Evolutionary conservation across 805 yeast species (phyloP), one percentile per base, ranked within the genome.

Genomic region (Wickerhamomyces ciferrii): DNA sequence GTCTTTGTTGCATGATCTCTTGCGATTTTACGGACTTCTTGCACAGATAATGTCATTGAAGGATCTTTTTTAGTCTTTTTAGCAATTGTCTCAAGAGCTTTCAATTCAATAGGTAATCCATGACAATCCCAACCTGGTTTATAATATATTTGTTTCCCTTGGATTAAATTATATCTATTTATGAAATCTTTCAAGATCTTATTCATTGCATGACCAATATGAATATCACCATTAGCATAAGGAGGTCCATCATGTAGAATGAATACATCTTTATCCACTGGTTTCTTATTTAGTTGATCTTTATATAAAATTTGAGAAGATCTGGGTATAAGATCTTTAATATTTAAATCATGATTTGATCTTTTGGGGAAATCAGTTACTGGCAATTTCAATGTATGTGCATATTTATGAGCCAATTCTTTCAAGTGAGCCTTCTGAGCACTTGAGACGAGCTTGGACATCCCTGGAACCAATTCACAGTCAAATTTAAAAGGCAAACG

Each of bases 111-210:
- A 1, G 99, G 99, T 35, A 94, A 70, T 0, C 99, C 99, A 68
- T 94, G 99, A 60, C 99, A 94, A 63, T 94, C 99, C 98, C 99
- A 94, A 0, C 99, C 99, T 0, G 98, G 97, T 38, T 75, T 74
- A 58, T 87, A 94, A 44, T 75, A 72, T 4, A 94, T 80, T 42
- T 74, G 72, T 49, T 80, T 74, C 15, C 89, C 87, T 35, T 71
- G 64, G 19, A 83, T 61, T 23, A 91, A 67, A 58, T 88, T 81
- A 54, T 70, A 83, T 43, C 99, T 71, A 51, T 79, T 78, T 40
- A 92, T 79, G 41, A 94, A 81, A 64, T 94, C 99, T 63, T 94
- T 94, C 46, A 89, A 65, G 19, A 90, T 77, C 61, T 94, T 92
- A 68, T 94, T 94, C 56, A 94, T 67, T 0, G 98, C 88, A 67